Evolutionary conservation across 2,329 filamentous ascomycete genomes (phyloP), one percentile per base, ranked within the genome.

Genomic region (Botrytis squamosa): DNA sequence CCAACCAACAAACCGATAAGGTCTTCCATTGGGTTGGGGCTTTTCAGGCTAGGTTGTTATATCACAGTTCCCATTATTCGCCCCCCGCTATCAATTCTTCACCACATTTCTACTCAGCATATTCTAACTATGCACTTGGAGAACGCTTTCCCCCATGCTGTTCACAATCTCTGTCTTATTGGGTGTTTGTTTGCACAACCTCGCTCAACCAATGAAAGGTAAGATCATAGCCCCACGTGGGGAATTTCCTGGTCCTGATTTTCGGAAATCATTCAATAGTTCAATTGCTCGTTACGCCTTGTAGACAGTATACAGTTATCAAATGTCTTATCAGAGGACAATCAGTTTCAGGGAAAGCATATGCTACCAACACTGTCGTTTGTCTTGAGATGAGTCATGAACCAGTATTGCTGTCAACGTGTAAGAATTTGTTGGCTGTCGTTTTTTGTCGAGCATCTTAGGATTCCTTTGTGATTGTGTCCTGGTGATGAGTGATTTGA

Each of bases 391-490:
- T 52, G 14, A 55, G 22, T 29, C 25, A 55, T 67, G 25, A 55
- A 20, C 44, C 64, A 67, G 22, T 29, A 20, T 42, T 44, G 36
- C 20, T 69, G 18, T 62, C 38, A 44, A n/a, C 38, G 38, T 60
- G n/a, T 7, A 25, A 60, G 7, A 38, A 38, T 64, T 57, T 66
- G 60, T 66, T 71, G 46, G 62, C 20, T 71, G 14, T 71, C 38
- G 16, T 5, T 20, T 36, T 14, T 40, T 29, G 6, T 9, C 18
- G 25, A 29, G 9, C 6, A 22, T 71, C 18, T 49, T 38, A 42
- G 25, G 12, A 10, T 33, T 40, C 10, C 36, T 9, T 20, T 2
- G 7, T 33, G 6, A 44, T 44, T 29, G 9, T 36, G 25, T 71
- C 36, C 60, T 66, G 65, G 60, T 44, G 60, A 66, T 66, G 7